Percentiles rank a stretch among this genome's conserved stretches.
Evolutionary conservation across 768 basidiomycete species (phyloP).

Genomic region (Phaeotremella skinneri): DNA sequence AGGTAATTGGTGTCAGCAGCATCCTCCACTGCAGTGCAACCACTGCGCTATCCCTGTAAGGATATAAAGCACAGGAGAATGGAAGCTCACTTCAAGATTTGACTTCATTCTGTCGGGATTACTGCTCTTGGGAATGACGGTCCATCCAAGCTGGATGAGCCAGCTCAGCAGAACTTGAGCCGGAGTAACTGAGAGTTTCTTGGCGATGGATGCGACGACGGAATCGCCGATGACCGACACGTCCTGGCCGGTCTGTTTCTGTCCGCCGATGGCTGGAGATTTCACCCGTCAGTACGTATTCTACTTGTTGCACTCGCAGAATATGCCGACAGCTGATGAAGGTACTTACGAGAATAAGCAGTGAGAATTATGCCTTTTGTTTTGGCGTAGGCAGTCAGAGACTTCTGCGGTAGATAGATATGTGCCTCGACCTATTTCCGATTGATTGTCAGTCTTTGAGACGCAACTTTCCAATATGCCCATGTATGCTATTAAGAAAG

Average conservation of each 20-base stretch:
- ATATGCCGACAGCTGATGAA: too few species aligned
- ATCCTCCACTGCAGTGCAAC: neutral
- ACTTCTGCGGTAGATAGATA: slow-evolving; percentile 59
- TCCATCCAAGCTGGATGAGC: slow-evolving; percentile 57
- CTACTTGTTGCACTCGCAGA: slow-evolving; percentile 9
- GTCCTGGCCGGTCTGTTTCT: slow-evolving; percentile 50
- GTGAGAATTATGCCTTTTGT: slow-evolving; percentile 58
- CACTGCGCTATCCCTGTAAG: too few species aligned
- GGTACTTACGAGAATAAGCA: slow-evolving; percentile 57
- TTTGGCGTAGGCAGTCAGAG: slow-evolving; percentile 57
- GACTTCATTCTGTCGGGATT: slow-evolving; percentile 57
- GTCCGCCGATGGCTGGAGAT: slow-evolving; percentile 10
- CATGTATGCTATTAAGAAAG: neutral
- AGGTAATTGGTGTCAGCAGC: neutral
- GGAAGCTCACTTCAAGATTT: slow-evolving; percentile 56
- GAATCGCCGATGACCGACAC: slow-evolving; percentile 57
- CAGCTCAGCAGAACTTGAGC: slow-evolving; percentile 60
- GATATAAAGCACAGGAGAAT: too few species aligned
- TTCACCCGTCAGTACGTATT: slow-evolving; percentile 38
- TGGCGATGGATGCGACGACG: slow-evolving; percentile 55
- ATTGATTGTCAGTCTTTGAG: neutral
- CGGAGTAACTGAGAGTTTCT: slow-evolving; percentile 58
- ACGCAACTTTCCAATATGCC: too few species aligned
- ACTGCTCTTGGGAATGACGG: slow-evolving; percentile 58
- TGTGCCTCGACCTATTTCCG: slow-evolving; percentile 54